Evolutionary conservation across 2,329 filamentous ascomycete genomes (phyloP), one percentile per base, ranked within the genome.

Genomic region (Colletotrichum sp.): DNA sequence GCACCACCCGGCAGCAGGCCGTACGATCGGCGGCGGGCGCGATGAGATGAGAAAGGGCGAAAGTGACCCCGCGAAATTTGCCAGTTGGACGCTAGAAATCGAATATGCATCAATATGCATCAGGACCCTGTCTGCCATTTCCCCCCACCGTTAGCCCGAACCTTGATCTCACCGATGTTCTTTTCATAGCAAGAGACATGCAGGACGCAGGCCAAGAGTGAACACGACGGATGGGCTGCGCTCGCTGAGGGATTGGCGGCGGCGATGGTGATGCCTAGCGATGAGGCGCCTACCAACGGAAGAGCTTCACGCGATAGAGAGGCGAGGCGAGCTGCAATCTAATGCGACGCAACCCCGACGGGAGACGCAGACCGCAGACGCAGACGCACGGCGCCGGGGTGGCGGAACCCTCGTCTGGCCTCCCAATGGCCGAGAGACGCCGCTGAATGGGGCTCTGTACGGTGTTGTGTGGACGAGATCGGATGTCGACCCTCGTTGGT

Each of bases 271-370:
- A 60, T 49, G 34, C 52, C 34, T 28, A 39, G 62, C 55, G 39
- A 68, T 72, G 39, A 72, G 63, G 63, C 72, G 63, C 16, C 63
- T 21, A 39, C 34, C 28, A 69, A 39, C 36, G 36, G 34, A 52
- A 52, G 44, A 52, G n/a, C 44, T 52, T 52, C 44, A 52, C 28
- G 12, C 30, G n/a, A 52, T 65, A 18, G 36, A 39, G 69, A 55
- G 55, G 62, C 62, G 73, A 73, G 73, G 69, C 73, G 63, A 76
- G 32, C 63, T 75, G 69, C 72, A 68, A 52, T 0, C 44, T 52
- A 52, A 69, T 76, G 69, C 69, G n/a, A 73, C 69, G 55, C 69
- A 63, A 72, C 62, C 36, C 24, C 59, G 32, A 66, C 59, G 60
- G 26, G 26, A 66, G 36, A 15, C 55, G 44, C 44, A 71, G 26